Evolutionary conservation across 1,284 basidiomycete genomes (phyloP).

Genomic region (Ceratobasidium sp.): DNA sequence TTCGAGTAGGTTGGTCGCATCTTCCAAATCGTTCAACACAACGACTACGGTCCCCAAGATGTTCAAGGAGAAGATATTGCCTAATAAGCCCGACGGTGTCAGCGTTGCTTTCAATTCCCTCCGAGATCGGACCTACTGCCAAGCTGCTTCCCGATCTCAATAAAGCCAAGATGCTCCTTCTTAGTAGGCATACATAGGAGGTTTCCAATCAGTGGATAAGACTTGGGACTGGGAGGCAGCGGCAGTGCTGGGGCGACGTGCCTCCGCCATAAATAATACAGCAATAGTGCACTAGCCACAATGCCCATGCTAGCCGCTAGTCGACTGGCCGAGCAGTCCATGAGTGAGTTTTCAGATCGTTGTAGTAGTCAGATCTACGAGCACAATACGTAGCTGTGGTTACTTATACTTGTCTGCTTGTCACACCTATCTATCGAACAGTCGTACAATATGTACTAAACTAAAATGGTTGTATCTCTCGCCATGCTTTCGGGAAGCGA

Average conservation of each 20-base stretch:
- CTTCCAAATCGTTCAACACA: neutral
- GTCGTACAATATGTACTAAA: no score
- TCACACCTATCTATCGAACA: no score
- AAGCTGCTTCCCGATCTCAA: slow-evolving; percentile 1
- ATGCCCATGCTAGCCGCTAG: no score
- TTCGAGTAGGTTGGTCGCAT: slow-evolving; percentile 11
- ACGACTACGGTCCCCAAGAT: neutral
- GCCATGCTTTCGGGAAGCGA: no score
- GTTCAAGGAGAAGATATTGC: neutral
- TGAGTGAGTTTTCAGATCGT: no score
- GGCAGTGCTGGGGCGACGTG: neutral
- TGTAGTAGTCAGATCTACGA: no score
- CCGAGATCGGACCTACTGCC: neutral
- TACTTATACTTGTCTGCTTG: no score
- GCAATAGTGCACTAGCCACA: no score
- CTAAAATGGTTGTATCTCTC: no score
- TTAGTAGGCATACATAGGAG: neutral
- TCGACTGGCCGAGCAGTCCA: no score
- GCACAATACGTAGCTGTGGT: no score
- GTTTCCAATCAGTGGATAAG: slow-evolving; percentile 14
- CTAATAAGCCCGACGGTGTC: neutral
- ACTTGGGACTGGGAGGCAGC: slow-evolving; percentile 17
- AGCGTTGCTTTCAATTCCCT: no score
- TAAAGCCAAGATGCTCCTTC: slow-evolving; percentile 2
- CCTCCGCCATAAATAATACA: neutral